phyloP scores from a whole-genome alignment of 2,329 filamentous ascomycete species.

The Paraconiothyrium sp. region DNA sequence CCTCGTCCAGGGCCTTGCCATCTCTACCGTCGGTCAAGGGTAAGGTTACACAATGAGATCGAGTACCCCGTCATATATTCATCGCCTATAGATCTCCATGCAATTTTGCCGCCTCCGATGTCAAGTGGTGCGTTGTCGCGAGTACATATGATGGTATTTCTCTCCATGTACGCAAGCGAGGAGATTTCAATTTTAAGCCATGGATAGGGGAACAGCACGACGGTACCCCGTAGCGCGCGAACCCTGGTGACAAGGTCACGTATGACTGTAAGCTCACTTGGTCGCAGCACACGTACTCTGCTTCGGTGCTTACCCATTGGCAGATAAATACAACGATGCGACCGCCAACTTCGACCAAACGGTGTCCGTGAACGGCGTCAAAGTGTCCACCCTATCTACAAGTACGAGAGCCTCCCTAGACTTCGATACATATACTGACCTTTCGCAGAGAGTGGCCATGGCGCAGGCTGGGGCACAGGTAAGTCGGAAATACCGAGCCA shows the following conservation, averaged over 20 bases:
- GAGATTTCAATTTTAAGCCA: background rate
- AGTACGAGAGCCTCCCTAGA: background rate
- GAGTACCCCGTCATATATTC: background rate
- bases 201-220: background rate
- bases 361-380: conserved; percentile 8
- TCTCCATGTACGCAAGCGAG: background rate
- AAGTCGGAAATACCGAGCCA: background rate
- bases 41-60: background rate
- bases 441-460: conserved; percentile 3
- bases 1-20: conserved; percentile 6
- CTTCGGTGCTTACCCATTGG: background rate
- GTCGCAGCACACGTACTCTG: background rate
- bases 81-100: background rate
- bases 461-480: conserved; percentile 10
- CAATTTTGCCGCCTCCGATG: conserved; percentile 2
- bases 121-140: conserved; percentile 8
- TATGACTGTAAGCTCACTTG: conserved; percentile 3
- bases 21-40: conserved; percentile 5
- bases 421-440: background rate
- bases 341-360: conserved; percentile 9
- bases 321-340: conserved; percentile 9
- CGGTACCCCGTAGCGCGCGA: conserved; percentile 3
- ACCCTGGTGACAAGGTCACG: conserved; percentile 7
- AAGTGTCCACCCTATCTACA: conserved; percentile 6
- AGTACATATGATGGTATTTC: conserved; percentile 5